Percentiles rank a stretch among this genome's conserved stretches.
These are phyloP conservation scores for Graphilbum ipis-grandicollis DNA, from an alignment of 2,329 filamentous ascomycete species.

Conservation along the genomic window DNA sequence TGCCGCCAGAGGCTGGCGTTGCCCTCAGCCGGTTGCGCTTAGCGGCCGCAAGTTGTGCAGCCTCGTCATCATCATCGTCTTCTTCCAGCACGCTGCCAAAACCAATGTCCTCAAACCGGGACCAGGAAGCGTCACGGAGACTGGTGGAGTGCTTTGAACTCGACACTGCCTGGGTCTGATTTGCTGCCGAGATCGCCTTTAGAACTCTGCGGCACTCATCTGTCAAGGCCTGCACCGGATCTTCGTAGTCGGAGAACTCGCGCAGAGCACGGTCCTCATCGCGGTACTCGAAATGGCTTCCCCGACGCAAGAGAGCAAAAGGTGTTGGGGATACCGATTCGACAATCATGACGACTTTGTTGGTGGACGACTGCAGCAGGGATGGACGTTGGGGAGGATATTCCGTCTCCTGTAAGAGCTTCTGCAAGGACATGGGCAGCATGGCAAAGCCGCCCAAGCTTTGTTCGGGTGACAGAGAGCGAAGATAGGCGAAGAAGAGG, in stretches of 20 bases:
- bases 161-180: slow-evolving; percentile 59
- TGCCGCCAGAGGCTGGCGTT: slow-evolving; percentile 48
- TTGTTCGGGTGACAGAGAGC: slow-evolving; percentile 72
- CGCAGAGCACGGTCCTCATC: slow-evolving; percentile 75
- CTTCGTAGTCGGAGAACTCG: slow-evolving; percentile 74
- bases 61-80: slow-evolving; percentile 46
- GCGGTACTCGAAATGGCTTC: slow-evolving; percentile 89
- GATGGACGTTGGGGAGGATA: slow-evolving; percentile 72
- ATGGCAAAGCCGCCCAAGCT: slow-evolving; percentile 64
- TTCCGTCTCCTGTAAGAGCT: slow-evolving; percentile 78
- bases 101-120: slow-evolving; percentile 86
- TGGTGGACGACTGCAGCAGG: slow-evolving; percentile 62
- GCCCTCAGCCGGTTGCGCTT: slow-evolving; percentile 33
- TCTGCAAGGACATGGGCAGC: slow-evolving; percentile 79
- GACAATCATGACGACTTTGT: slow-evolving; percentile 92
- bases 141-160: slow-evolving; percentile 55
- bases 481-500: slow-evolving; percentile 91
- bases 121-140: slow-evolving; percentile 80
- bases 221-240: slow-evolving; percentile 73
- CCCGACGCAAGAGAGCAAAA: slow-evolving; percentile 74
- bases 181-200: slow-evolving; percentile 71
- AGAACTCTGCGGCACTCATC: slow-evolving; percentile 89
- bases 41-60: slow-evolving; percentile 18
- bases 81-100: slow-evolving; percentile 65
- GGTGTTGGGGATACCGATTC: slow-evolving; percentile 88